Base-by-base conservation (phyloP, 441 rosid genomes). In the Jatropha podagrica region DNA sequence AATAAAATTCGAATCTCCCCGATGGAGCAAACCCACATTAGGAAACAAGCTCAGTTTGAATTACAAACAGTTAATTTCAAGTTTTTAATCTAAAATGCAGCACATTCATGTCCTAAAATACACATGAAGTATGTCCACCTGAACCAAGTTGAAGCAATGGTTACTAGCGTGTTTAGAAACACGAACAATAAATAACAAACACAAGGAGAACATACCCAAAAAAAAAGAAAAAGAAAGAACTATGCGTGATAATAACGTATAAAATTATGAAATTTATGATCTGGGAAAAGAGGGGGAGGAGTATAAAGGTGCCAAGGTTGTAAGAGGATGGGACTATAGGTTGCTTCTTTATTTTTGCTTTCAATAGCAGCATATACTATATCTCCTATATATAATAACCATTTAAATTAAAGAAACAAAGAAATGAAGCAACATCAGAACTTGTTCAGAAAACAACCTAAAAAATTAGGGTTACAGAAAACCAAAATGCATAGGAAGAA, bases 391-490 rank as follows among this genome's bases (percentile, higher is more conserved):
- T 2, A 56, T 20, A 71, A 41, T 42, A 15, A 56, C 42, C 65
- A 42, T 2, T 26, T 37, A 56, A 38, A 48, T 26, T 9, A 52
- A 15, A 38, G 7, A 64, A 51, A 27, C 17, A 42, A 54, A 23
- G 7, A 48, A 73, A 41, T 18, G 27, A 59, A 58, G 40, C 5
- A 44, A 48, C 56, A 48, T 7, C 12, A 67, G 49, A 46, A 20
- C 40, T 18, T 40, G 4, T 17, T 14, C 42, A 27, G 26, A 68
- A 27, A 51, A 38, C 6, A 7, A 20, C 5, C 18, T 7, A 38
- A 55, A 12, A 71, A 71, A 60, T 42, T 75, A 75, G 69, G 67
- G 72, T 66, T 66, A 26, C 56, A 55, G 42, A 67, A 54, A 74
- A 54, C 1, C 46, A 41, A 41, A 74, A 27, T 14, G 27, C 20